Base-by-base conservation (phyloP, 805 yeast species). In the Dipodascopsis uninucleata region DNA sequence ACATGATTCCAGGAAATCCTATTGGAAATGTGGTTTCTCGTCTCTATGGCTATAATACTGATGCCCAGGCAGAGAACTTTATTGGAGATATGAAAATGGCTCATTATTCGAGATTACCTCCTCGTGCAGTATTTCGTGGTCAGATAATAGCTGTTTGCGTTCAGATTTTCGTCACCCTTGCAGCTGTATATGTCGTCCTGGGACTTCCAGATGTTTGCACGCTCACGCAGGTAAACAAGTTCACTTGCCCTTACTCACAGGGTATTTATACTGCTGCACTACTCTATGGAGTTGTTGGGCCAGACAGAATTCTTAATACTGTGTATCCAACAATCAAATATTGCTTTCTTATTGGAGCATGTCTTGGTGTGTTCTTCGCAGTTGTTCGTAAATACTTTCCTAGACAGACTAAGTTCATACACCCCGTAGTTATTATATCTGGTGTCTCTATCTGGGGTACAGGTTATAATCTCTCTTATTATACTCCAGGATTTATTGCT, bases 201-300 rank as follows among this genome's bases (percentile, higher is more conserved):
- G 55, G 64, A 56, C 57, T 70, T 36, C 55, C 60, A 20, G 67
- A 66, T 52, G 52, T 75, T 14, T 80, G 85, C 61, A 51, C 61
- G 1, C 48, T 66, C 5, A 44, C 60, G 16, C 79, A 77, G 50
- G 44, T 53, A 3, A 66, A 71, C 37, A 67, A 68, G 39, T 78
- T 77, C 58, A 68, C 72, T 1, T 76, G 80, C 55, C 72, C 76
- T 1, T 59, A 59, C 21, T 70, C 70, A n/a, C 63, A 63, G 28
- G 69, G 73, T 8, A 77, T 75, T 58, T 78, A 68, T 63, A 68
- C 72, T 31, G 76, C 84, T 2, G 73, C 82, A 1, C 69, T 80
- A 20, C 62, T 78, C 31, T 81, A 85, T 84, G 86, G 85, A 43
- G 59, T 68, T 5, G 72, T 81, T 53, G 85, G 85, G 3, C 84